These are phyloP conservation scores for Moesziomyces sp. DNA, from an alignment of 1,284 basidiomycete genomes.

Conservation along the genomic window DNA sequence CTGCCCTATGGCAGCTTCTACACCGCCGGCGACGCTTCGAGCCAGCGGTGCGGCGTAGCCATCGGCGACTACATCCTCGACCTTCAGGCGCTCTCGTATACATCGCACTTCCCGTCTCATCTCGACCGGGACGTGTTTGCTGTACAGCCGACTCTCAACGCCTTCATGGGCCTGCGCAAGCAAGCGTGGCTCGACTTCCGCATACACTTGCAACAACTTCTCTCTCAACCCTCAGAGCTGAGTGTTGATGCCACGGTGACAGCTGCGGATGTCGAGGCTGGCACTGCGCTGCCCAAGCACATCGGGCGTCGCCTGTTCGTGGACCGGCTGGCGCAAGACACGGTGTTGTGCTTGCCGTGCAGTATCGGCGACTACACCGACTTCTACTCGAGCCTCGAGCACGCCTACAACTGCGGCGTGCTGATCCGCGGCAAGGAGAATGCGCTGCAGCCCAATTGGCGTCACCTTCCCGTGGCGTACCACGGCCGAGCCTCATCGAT, in stretches of 20 bases:
- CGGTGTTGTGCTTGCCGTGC: slow-evolving; percentile 39
- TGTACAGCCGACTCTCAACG: slow-evolving; percentile 33
- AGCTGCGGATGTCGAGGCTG: neutral
- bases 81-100: slow-evolving; percentile 27
- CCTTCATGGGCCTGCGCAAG: slow-evolving; percentile 24
- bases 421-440: slow-evolving; percentile 21
- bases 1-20: slow-evolving; percentile 53
- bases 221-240: slow-evolving; percentile 10
- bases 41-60: slow-evolving; percentile 32
- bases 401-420: slow-evolving; percentile 40
- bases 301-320: slow-evolving; percentile 7
- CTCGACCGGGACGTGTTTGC: neutral
- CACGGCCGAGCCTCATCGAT: slow-evolving; percentile 47
- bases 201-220: slow-evolving; percentile 22
- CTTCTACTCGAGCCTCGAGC: slow-evolving; percentile 51
- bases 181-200: slow-evolving; percentile 23
- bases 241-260: neutral
- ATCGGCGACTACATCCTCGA: slow-evolving; percentile 52
- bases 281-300: neutral
- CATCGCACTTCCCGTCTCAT: neutral
- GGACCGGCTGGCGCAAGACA: neutral
- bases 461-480: slow-evolving; percentile 51
- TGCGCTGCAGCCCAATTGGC: slow-evolving; percentile 34
- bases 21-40: slow-evolving; percentile 3
- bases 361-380: slow-evolving; percentile 53